Evolutionary conservation across 176 grass and related monocot genomes (phyloP), one percentile per base, ranked within the genome.

Genomic region (Eleusine indica): DNA sequence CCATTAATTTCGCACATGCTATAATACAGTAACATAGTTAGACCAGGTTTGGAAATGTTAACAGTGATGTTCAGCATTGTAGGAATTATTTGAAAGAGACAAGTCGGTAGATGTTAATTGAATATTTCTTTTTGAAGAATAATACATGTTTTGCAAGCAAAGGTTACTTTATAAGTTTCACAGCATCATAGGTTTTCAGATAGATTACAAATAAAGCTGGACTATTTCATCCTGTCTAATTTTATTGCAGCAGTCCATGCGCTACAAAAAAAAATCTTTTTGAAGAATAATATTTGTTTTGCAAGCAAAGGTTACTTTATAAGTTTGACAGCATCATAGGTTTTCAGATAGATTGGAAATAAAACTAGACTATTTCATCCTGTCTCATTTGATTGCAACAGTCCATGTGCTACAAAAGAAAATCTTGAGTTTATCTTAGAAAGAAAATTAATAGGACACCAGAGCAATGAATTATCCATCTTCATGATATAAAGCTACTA

Each of bases 1-100:
- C 5, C 7, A 60, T 77, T 85, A 85, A 52, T 17, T 78, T 82
- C 7, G n/a, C 65, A 65, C 25, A 42, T 57, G 57, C 42, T 74
- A 25, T 66, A 60, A 32, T 66, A 35, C 37, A 39, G 22, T 11
- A 16, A 30, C 42, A 48, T 68, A 60, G 3, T 28, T 80, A n/a
- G 16, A 62, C 21, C 30, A 11, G 16, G 9, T 10, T 53, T 83
- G 40, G 57, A 21, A 60, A 60, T 58, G 7, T 54, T 82, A 37
- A 61, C 71, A 9, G 52, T 35, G 32, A 71, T 9, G 21, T 15
- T 53, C 53, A 5, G n/a, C 35, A 58, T 84, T 84, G 30, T 40
- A 30, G 7, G 3, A 46, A 32, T 72, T 82, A 32, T 67, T 75
- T 84, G 30, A 74, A 66, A 76, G 21, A 67, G 53, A n/a, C 10